phyloP scores from a whole-genome alignment of 2,329 filamentous ascomycete species.

The Pestalotiopsis sp. region DNA sequence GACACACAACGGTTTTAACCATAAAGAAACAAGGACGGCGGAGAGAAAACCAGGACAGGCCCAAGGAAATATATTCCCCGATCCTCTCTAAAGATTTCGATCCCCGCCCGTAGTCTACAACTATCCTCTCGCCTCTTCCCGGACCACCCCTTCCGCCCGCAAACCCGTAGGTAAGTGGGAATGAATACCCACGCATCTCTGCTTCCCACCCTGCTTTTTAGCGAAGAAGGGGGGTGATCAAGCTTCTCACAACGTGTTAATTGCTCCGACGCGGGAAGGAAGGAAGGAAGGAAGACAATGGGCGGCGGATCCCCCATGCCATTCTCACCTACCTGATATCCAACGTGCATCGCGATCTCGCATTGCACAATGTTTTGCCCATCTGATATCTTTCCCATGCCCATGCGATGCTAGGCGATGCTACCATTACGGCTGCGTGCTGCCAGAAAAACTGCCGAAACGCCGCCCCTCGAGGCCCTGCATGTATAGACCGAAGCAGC shows the following conservation, averaged over 20 bases:
- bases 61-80: neutral
- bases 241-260: neutral
- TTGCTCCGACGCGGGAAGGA: neutral
- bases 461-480: neutral
- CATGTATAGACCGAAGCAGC: neutral
- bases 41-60: neutral
- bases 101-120: conserved; percentile 1
- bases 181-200: neutral
- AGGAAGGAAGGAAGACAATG: neutral
- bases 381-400: neutral
- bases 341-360: neutral
- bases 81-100: conserved; percentile 8
- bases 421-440: neutral
- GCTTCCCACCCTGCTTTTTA: neutral
- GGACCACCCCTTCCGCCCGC: neutral
- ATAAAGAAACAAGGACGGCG: neutral
- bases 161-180: neutral
- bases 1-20: neutral
- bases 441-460: neutral
- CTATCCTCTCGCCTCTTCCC: neutral
- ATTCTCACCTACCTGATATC: neutral
- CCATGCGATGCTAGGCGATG: neutral
- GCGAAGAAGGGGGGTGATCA: neutral
- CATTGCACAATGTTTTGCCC: neutral
- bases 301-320: neutral